Conservation (phyloP, 371 early-diverging fungal genomes). For the Lichtheimia corymbifera region DNA sequence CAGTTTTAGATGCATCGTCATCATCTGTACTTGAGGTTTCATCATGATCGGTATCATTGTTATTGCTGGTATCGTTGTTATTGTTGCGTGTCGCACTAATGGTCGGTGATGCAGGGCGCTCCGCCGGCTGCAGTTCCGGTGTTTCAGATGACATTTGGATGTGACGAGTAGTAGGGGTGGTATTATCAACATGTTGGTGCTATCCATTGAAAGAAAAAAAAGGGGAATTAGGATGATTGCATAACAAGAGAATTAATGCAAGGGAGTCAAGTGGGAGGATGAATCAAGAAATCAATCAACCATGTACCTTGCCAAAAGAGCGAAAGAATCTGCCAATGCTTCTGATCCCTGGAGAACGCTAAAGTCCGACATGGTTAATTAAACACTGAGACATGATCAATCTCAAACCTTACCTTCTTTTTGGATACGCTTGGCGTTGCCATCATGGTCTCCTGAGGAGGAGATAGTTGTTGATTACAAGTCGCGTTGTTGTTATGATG, state of each 20-base stretch:
- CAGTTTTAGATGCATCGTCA: neutral
- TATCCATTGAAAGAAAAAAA: no score
- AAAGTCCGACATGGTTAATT: neutral
- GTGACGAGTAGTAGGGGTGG: neutral
- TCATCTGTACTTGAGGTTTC: slow-evolving; percentile 4
- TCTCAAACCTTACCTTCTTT: neutral
- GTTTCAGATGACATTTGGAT: neutral
- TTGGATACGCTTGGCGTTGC: neutral
- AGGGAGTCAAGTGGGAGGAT: no score
- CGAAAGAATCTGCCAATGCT: slow-evolving; percentile 1
- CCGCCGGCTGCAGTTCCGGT: slow-evolving; percentile 1
- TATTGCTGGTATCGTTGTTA: slow-evolving; percentile 1
- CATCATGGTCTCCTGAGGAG: no score
- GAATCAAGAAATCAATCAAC: no score
- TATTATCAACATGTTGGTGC: neutral
- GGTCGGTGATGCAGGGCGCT: neutral
- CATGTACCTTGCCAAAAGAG: neutral
- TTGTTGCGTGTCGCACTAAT: neutral
- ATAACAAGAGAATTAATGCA: no score
- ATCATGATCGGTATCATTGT: slow-evolving; percentile 1
- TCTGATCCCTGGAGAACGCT: neutral
- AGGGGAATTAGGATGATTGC: no score
- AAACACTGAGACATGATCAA: neutral
- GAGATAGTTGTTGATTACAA: neutral
- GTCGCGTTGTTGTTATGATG: neutral